phyloP scores from a whole-genome alignment of 1,284 basidiomycete genomes.

The Melampsora abietis-canadensis region DNA sequence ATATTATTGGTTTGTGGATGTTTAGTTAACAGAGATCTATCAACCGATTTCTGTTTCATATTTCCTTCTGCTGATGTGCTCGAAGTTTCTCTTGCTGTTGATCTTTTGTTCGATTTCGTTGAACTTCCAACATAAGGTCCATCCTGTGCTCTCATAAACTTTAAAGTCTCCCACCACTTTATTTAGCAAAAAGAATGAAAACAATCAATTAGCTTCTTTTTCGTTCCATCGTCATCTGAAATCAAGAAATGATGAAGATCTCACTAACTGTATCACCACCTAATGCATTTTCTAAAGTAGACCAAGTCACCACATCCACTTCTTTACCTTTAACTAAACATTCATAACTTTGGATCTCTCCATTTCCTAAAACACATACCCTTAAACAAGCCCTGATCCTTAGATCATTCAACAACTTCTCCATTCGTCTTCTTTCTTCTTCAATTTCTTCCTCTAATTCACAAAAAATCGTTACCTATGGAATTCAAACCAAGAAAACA shows the following conservation, averaged over 20 bases:
- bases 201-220: not conserved
- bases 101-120: not conserved
- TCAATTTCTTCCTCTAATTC: constrained; percentile 32
- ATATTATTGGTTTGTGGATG: constrained; percentile 35
- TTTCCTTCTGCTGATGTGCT: not conserved
- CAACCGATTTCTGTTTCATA: not conserved
- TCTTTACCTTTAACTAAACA: constrained; percentile 32
- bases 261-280: constrained; percentile 33
- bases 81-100: not conserved
- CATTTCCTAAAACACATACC: constrained; percentile 35
- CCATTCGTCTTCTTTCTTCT: constrained; percentile 35
- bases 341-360: constrained; percentile 29
- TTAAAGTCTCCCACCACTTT: constrained; percentile 42
- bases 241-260: not conserved
- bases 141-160: constrained; percentile 41
- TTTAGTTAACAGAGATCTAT: constrained; percentile 25
- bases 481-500: not conserved
- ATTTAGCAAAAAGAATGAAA: no score
- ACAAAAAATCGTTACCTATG: constrained; percentile 36
- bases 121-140: not conserved
- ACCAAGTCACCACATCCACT: constrained; percentile 16
- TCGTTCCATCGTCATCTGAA: not conserved
- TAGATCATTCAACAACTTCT: constrained; percentile 34
- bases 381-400: constrained; percentile 26
- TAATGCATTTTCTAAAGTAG: constrained; percentile 23